A percentile compares a stretch with the other conserved stretches of the same genome.
These are phyloP conservation scores for Macrophomina pseudophaseolina DNA, from an alignment of 2,329 filamentous ascomycete species.

Conservation along the genomic window DNA sequence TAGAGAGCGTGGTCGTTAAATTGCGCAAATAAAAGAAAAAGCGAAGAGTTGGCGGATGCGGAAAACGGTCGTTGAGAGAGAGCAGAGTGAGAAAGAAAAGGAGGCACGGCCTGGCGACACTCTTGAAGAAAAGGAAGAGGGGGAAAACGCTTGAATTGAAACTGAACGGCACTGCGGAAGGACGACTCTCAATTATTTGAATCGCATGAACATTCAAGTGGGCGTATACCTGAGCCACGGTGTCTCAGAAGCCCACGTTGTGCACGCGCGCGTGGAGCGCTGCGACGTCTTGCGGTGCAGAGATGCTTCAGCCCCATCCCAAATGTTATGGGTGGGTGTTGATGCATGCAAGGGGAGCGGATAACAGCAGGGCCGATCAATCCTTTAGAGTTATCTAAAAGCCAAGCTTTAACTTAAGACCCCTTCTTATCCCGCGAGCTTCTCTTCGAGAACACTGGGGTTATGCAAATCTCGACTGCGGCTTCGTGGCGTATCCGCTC, in stretches of 20 bases:
- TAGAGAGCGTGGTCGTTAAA: conserved; percentile 16
- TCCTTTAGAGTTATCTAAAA: conserved; percentile 20
- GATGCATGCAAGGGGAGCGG: conserved; percentile 9
- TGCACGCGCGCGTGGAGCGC: neutral
- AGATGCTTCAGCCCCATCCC: conserved; percentile 14
- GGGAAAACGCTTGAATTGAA: conserved; percentile 6
- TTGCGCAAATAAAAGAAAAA: conserved; percentile 3
- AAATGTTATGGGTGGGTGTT: conserved; percentile 9
- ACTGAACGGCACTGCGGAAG: conserved; percentile 20
- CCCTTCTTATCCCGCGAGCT: neutral
- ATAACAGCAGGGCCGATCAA: conserved; percentile 9
- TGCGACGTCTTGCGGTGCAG: conserved; percentile 20
- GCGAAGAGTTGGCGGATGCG: neutral
- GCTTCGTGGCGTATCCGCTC: no score
- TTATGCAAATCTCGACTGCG: neutral
- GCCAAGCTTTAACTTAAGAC: conserved; percentile 12
- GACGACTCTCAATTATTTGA: conserved; percentile 11
- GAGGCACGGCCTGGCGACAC: conserved; percentile 1
- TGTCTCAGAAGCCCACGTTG: neutral
- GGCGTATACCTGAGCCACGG: conserved; percentile 4
- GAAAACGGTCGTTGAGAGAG: conserved; percentile 5
- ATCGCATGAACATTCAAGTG: conserved; percentile 9
- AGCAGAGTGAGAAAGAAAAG: neutral
- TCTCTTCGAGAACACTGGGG: neutral
- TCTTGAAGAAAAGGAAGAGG: conserved; percentile 7